phyloP scores from a whole-genome alignment of 805 yeast species.

The Candida methanosorbosa region DNA sequence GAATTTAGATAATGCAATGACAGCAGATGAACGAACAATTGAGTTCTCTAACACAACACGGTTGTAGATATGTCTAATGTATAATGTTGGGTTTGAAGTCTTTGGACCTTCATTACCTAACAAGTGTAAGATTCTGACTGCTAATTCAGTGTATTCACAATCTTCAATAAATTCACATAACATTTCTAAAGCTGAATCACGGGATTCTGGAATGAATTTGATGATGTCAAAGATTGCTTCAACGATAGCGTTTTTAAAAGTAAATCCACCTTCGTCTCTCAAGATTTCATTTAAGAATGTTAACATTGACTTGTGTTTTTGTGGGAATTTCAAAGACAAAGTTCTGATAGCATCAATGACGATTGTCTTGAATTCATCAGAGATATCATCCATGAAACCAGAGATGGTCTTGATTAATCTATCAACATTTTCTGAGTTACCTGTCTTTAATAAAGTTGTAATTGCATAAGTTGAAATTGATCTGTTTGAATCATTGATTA shows the following conservation, averaged over 20 bases:
- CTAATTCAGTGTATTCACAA: slow-evolving; percentile 90
- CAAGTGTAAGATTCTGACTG: slow-evolving; percentile 86
- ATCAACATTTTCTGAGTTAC: slow-evolving; percentile 84
- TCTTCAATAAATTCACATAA: slow-evolving; percentile 97
- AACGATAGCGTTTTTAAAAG: slow-evolving; percentile 77
- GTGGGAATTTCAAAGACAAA: slow-evolving; percentile 86
- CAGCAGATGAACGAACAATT: slow-evolving; percentile 92
- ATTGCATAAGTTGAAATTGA: slow-evolving; percentile 95
- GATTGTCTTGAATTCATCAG: slow-evolving; percentile 92
- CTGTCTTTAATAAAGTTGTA: slow-evolving; percentile 91
- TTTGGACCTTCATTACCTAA: slow-evolving; percentile 93
- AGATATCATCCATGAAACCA: slow-evolving; percentile 83
- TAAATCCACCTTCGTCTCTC: slow-evolving; percentile 85
- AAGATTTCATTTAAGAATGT: slow-evolving; percentile 74
- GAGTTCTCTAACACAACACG: slow-evolving; percentile 95
- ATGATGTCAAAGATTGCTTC: slow-evolving; percentile 92
- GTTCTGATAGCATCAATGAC: slow-evolving; percentile 93
- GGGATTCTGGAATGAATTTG: slow-evolving; percentile 74
- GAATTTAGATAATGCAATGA: slow-evolving; percentile 84
- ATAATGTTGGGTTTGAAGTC: slow-evolving; percentile 77
- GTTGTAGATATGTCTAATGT: slow-evolving; percentile 93
- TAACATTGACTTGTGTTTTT: slow-evolving; percentile 77
- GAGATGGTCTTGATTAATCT: slow-evolving; percentile 81
- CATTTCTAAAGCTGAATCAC: slow-evolving; percentile 75
- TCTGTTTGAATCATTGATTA: slow-evolving; percentile 83